Percentiles rank a stretch among this genome's conserved stretches.
Conservation (phyloP, 192 early-diverging fungal genomes). For the Coemansia sp. region DNA sequence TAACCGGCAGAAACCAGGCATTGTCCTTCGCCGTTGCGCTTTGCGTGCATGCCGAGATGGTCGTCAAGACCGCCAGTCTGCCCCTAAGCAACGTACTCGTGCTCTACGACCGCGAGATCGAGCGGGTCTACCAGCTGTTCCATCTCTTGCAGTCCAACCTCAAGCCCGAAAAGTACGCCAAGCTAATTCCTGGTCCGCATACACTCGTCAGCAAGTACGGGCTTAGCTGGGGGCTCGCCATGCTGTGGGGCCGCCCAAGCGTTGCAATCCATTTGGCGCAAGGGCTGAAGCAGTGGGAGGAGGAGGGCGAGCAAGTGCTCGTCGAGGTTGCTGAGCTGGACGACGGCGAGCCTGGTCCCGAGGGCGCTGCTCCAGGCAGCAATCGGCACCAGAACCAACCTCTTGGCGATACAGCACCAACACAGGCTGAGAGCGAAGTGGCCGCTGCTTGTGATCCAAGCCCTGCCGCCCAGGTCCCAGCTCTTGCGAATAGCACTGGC, state of each 20-base stretch:
- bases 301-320: constrained; percentile 19
- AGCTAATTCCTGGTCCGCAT: constrained; percentile 43
- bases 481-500: neutral
- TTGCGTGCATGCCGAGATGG: constrained; percentile 46
- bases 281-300: constrained; percentile 46
- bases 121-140: constrained; percentile 52
- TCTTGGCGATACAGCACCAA: neutral
- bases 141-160: constrained; percentile 45
- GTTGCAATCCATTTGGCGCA: constrained; percentile 24
- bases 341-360: neutral
- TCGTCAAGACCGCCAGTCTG: constrained; percentile 25
- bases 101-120: constrained; percentile 53
- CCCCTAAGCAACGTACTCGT: constrained; percentile 39
- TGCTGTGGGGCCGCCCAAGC: constrained; percentile 48
- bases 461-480: neutral
- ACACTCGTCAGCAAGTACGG: constrained; percentile 30
- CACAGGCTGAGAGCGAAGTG: neutral
- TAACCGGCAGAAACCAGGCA: constrained; percentile 17
- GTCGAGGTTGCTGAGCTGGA: constrained; percentile 20
- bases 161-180: constrained; percentile 36
- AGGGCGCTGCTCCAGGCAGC: neutral
- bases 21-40: constrained; percentile 33
- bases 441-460: neutral
- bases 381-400: neutral
- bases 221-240: constrained; percentile 42